These are phyloP conservation scores for Globisporangium viniferum DNA, from an alignment of 352 stramenopile species.

Conservation along the genomic window DNA sequence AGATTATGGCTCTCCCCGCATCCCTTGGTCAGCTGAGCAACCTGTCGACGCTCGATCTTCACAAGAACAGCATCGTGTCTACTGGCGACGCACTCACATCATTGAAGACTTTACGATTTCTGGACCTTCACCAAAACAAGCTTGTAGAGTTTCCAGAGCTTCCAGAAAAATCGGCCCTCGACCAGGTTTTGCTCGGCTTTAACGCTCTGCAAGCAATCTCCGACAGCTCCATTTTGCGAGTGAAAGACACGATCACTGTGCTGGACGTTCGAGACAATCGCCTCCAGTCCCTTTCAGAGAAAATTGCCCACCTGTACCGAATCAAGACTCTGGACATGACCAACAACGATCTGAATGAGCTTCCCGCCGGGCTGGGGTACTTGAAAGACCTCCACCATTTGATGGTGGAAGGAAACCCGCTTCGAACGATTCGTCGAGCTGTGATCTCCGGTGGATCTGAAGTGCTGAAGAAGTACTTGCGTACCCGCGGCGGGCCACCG, in stretches of 20 bases:
- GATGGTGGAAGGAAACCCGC: constrained; percentile 69
- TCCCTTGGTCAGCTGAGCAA: constrained; percentile 43
- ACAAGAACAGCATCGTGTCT: constrained; percentile 61
- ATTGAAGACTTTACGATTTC: constrained; percentile 41
- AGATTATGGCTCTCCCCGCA: constrained; percentile 45
- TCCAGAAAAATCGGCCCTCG: constrained; percentile 40
- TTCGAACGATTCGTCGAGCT: constrained; percentile 68
- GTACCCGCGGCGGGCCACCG: constrained; percentile 62
- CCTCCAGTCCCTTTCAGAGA: constrained; percentile 47
- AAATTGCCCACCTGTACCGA: constrained; percentile 55
- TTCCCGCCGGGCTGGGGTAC: constrained; percentile 69
- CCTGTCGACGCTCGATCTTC: constrained; percentile 61
- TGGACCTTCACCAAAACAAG: constrained; percentile 78
- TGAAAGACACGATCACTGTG: constrained; percentile 66
- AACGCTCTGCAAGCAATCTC: constrained; percentile 56
- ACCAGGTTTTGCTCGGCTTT: constrained; percentile 76
- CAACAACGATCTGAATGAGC: constrained; percentile 81
- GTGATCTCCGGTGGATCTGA: constrained; percentile 65
- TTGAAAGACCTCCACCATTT: constrained; percentile 75
- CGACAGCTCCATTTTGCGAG: constrained; percentile 38
- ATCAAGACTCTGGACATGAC: constrained; percentile 81
- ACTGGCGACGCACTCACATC: constrained; percentile 30
- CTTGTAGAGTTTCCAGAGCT: constrained; percentile 57
- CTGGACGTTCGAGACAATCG: constrained; percentile 83
- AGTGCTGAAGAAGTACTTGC: constrained; percentile 80